Evolutionary conservation across 306 rosid genomes (phyloP).

Genomic region (Sphenostylis stenocarpa): DNA sequence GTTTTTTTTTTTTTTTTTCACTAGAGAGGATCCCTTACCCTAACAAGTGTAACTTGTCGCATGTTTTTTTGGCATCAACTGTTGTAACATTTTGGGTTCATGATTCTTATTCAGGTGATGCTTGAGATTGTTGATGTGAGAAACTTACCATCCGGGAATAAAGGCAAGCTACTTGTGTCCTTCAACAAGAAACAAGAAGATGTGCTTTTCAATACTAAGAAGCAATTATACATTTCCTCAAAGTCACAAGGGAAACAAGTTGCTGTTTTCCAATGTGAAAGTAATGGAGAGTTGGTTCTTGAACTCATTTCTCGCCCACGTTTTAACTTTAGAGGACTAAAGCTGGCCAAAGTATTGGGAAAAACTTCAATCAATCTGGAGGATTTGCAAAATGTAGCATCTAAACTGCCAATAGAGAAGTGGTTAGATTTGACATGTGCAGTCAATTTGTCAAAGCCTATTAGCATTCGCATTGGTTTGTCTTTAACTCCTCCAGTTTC

Average conservation of each 20-base stretch:
- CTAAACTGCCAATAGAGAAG: slow-evolving; percentile 32
- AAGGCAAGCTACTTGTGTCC: slow-evolving; percentile 36
- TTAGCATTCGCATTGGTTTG: slow-evolving; percentile 35
- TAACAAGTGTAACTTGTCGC: background rate
- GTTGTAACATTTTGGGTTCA: background rate
- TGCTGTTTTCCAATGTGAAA: slow-evolving; percentile 45
- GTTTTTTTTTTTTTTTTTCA: no score
- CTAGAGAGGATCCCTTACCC: no score
- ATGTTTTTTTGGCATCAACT: background rate
- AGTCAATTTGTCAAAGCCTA: slow-evolving; percentile 20
- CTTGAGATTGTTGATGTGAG: slow-evolving; percentile 49
- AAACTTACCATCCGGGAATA: slow-evolving; percentile 25
- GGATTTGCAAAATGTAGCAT: slow-evolving; percentile 31
- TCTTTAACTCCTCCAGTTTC: slow-evolving; percentile 41
- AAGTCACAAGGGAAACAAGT: slow-evolving; percentile 36
- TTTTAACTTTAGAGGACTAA: slow-evolving; percentile 17
- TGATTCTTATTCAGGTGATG: slow-evolving; percentile 45
- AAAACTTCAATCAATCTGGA: slow-evolving; percentile 35
- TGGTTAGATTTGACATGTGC: slow-evolving; percentile 44
- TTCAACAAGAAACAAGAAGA: slow-evolving; percentile 38
- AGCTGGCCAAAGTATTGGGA: slow-evolving; percentile 36
- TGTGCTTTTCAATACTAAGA: slow-evolving; percentile 26
- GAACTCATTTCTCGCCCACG: slow-evolving; percentile 34
- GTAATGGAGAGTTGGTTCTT: slow-evolving; percentile 39
- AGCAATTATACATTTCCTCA: slow-evolving; percentile 29